These are phyloP conservation scores for Chytriomyces sp. DNA, from an alignment of 192 early-diverging fungal genomes.

Conservation along the genomic window DNA sequence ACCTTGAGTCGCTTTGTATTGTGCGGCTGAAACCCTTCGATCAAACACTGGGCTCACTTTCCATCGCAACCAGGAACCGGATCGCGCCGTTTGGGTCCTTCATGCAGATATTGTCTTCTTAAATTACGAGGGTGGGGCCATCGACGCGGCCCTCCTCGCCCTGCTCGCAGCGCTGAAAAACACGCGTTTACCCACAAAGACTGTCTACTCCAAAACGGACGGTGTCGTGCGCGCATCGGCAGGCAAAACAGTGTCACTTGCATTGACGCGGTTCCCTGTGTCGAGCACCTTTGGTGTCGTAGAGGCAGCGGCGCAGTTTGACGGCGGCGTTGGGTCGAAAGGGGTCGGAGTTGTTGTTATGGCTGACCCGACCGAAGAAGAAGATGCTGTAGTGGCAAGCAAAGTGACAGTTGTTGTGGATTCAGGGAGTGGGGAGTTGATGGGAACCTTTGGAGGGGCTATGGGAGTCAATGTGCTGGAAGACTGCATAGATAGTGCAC, in stretches of 20 bases:
- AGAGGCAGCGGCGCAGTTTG: neutral
- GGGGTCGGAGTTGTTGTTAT: constrained; percentile 29
- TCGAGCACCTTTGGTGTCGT: constrained; percentile 64
- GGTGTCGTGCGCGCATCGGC: constrained; percentile 68
- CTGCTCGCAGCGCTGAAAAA: constrained; percentile 76
- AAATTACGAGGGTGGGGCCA: constrained; percentile 85
- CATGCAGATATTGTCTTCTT: constrained; percentile 89
- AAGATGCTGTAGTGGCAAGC: constrained; percentile 62
- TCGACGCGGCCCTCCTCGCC: constrained; percentile 84
- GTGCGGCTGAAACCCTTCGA: neutral
- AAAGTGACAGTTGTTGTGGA: constrained; percentile 62
- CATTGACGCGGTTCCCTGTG: constrained; percentile 51
- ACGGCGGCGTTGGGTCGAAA: neutral
- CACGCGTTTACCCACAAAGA: constrained; percentile 70
- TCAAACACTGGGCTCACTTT: neutral
- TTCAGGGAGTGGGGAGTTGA: constrained; percentile 53
- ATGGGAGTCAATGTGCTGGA: constrained; percentile 46
- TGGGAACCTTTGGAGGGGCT: constrained; percentile 52
- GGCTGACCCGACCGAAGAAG: constrained; percentile 73
- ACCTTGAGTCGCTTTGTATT: neutral
- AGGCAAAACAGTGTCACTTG: constrained; percentile 42
- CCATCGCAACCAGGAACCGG: constrained; percentile 44
- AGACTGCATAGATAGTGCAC: constrained; percentile 47
- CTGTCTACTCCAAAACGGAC: constrained; percentile 58
- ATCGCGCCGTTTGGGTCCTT: constrained; percentile 82